phyloP scores from a whole-genome alignment of 805 yeast genomes.

The Candida awuae region DNA sequence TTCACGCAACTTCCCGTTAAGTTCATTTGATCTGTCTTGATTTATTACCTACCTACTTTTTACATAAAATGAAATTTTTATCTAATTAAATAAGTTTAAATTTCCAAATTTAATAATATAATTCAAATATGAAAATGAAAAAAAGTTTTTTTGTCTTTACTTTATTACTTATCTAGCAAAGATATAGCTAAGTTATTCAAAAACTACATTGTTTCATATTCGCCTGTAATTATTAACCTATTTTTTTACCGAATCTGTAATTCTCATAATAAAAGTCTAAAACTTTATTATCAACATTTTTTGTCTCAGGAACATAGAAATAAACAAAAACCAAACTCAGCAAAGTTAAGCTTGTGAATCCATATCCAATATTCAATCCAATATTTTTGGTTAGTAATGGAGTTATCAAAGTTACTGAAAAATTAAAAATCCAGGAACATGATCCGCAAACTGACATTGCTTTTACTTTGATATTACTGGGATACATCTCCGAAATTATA shows the following conservation, averaged over 20 bases:
- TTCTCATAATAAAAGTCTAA: background rate
- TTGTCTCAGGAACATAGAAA: slow-evolving; percentile 27
- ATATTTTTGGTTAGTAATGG: slow-evolving; percentile 57
- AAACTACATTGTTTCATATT: background rate
- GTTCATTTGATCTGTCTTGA: slow-evolving; percentile 8
- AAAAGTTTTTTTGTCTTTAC: slow-evolving; percentile 7
- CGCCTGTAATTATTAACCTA: background rate
- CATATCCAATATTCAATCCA: slow-evolving; percentile 61
- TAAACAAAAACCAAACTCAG: slow-evolving; percentile 21
- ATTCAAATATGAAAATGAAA: background rate
- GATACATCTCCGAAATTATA: slow-evolving; percentile 58
- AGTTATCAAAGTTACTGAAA: slow-evolving; percentile 57
- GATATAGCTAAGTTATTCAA: background rate
- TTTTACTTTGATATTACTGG: slow-evolving; percentile 50
- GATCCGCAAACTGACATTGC: slow-evolving; percentile 50
- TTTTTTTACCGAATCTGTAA: background rate
- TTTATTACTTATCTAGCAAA: background rate
- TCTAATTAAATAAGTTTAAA: slow-evolving; percentile 2
- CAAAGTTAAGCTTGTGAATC: slow-evolving; percentile 30
- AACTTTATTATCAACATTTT: background rate
- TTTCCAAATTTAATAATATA: background rate
- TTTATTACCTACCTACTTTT: background rate
- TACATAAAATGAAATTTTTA: background rate
- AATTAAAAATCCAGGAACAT: slow-evolving; percentile 56
- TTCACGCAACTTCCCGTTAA: slow-evolving; percentile 95